Evolutionary conservation across 495 filamentous ascomycete species (phyloP), one percentile per base, ranked within the genome.

Genomic region (Gamarada debralockiae): DNA sequence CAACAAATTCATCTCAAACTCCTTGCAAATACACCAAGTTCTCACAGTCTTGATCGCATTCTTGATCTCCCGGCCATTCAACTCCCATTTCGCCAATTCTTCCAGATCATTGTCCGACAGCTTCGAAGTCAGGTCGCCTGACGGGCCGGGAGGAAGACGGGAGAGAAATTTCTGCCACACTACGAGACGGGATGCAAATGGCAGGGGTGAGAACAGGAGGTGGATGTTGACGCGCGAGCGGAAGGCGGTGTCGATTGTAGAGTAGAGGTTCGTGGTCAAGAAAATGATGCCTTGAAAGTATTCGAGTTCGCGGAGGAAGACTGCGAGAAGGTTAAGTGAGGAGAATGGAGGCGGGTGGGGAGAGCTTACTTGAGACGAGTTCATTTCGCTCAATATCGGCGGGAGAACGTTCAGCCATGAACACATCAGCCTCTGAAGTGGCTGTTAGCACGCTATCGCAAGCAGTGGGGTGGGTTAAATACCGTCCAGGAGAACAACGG

Each of bases 211-310:
- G 31, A 34, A 34, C 8, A 34, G 78, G 27, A 96, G 71, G 0
- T 87, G 87, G 31, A 80, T 72, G 56, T 80, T 75, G 53, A 84
- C 78, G 20, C 76, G 70, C 2, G 73, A 77, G 48, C 81, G 70
- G 67, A 83, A 79, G 13, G 76, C 79, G 43, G 75, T 73, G 38
- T 79, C 75, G 48, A 95, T 73, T 3, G 69, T 74, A 63, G 87
- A 82, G 21, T 87, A 84, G 5, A 84, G 81, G 61, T 91, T 90
- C n/a, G 88, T 90, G 1, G 85, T 89, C 4, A 90, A 65, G 73
- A 89, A 89, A 17, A 89, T 68, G 51, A 88, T 86, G 2, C 84
- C 85, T 63, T 91, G 84, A 72, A 87, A 72, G 29, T 75, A 74
- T 52, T 75, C 73, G 0, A 87, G 71, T 25, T 82, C 65, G 6